Evolutionary conservation across 192 early-diverging fungal species (phyloP), one percentile per base, ranked within the genome.

Genomic region (Helicostylum pulchrum): DNA sequence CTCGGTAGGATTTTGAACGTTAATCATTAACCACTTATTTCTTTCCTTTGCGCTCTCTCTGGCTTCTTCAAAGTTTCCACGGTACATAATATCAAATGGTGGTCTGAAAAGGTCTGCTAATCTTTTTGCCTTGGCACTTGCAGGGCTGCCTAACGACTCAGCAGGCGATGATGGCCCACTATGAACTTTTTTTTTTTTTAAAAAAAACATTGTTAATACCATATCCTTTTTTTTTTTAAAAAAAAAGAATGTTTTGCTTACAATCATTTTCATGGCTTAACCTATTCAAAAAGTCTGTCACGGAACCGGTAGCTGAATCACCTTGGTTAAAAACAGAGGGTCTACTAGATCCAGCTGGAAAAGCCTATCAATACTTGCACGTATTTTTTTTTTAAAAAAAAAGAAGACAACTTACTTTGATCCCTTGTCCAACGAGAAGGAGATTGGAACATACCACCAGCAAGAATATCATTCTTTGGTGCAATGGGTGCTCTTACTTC

Each of bases 1-100:
- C 48, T 95, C 92, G 0, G 85, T 73, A 5, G 87, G 77, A 48
- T 96, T 88, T 53, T 96, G 91, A 45, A 96, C 80, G 56, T 94
- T 94, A 32, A 97, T 75, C 62, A 97, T 77, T 34, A 97, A 64
- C 94, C 92, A 94, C 68, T 90, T 94, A 30, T 76, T 80, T 19
- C 81, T 71, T 17, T 56, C 60, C 59, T 75, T 77, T 10, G 90
- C 94, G 11, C 60, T 61, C 1, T 64, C 54, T 12, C 66, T 48
- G 66, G 84, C 88, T 58, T 80, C 75, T 42, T 92, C 87, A 72
- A 93, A 87, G 48, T 77, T 72, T 11, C 88, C 91, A 53, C 67
- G 64, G 54, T 83, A 86, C 86, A 98, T 97, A 62, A 98, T 89
- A 44, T 92, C 93, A 30, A 86, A 82, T 0, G 96, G 96, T 4